Evolutionary conservation across 2,329 filamentous ascomycete genomes (phyloP).

Genomic region (Dissoconium aciculare): DNA sequence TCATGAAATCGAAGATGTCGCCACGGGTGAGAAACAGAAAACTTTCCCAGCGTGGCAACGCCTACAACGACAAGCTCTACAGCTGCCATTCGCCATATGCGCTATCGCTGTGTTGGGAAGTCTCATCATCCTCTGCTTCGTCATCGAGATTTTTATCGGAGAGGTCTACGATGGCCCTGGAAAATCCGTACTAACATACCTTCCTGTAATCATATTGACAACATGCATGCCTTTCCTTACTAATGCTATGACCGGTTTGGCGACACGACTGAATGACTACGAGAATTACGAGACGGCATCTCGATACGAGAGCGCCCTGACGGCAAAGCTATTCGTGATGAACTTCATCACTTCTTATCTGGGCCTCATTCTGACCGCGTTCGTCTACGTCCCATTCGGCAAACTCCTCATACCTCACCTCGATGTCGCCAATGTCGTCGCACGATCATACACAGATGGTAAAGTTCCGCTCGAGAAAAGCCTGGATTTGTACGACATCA

Average conservation of each 20-base stretch:
- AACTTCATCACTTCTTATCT: slow-evolving; percentile 96
- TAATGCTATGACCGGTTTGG: slow-evolving; percentile 58
- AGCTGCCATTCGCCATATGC: slow-evolving; percentile 68
- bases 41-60: slow-evolving; percentile 65
- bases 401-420: slow-evolving; percentile 71
- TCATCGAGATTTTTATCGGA: slow-evolving; percentile 87
- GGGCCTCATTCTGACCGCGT: slow-evolving; percentile 80
- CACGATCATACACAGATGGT: slow-evolving; percentile 43
- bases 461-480: slow-evolving; percentile 54
- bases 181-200: slow-evolving; percentile 71
- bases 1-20: slow-evolving; percentile 57
- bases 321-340: slow-evolving; percentile 85
- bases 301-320: slow-evolving; percentile 67
- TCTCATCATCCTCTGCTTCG: slow-evolving; percentile 75
- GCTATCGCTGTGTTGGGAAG: slow-evolving; percentile 60
- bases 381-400: slow-evolving; percentile 88
- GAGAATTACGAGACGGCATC: slow-evolving; percentile 91
- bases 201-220: slow-evolving; percentile 79
- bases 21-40: slow-evolving; percentile 65
- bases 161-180: slow-evolving; percentile 85
- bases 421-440: slow-evolving; percentile 61
- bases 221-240: slow-evolving; percentile 65
- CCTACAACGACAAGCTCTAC: slow-evolving; percentile 59
- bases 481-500: slow-evolving; percentile 56
- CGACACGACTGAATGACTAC: slow-evolving; percentile 59